Evolutionary conservation across 192 early-diverging fungal genomes (phyloP).

Genomic region (Umbelopsis sp.): DNA sequence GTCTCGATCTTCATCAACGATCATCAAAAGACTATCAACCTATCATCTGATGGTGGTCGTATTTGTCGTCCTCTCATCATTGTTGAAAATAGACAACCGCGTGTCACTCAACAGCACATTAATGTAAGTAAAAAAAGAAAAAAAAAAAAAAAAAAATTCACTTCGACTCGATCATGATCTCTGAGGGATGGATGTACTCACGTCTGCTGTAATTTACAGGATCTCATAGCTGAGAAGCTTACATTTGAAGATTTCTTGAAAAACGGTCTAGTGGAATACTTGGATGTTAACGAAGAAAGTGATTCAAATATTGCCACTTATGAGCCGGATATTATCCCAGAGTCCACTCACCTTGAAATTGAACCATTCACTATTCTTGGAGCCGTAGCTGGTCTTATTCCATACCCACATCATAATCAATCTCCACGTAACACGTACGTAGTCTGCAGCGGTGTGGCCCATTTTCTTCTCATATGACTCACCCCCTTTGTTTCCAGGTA

Average conservation of each 20-base stretch:
- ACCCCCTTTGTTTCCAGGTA: slow-evolving; percentile 45
- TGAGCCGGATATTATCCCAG: slow-evolving; percentile 79
- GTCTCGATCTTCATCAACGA: slow-evolving; percentile 88
- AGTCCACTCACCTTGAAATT: slow-evolving; percentile 95
- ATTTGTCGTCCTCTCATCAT: slow-evolving; percentile 97
- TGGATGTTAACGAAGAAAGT: slow-evolving; percentile 98
- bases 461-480: background rate
- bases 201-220: slow-evolving; percentile 14
- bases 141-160: too few relatives aligned
- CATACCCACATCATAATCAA: slow-evolving; percentile 99
- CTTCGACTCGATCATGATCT: too few relatives aligned
- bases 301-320: slow-evolving; percentile 94
- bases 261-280: slow-evolving; percentile 90
- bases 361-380: slow-evolving; percentile 95
- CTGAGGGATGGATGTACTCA: too few relatives aligned
- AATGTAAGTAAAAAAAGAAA: slow-evolving; percentile 32
- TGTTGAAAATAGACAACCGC: slow-evolving; percentile 76
- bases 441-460: background rate
- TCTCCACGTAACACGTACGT: slow-evolving; percentile 88
- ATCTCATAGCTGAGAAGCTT: slow-evolving; percentile 54
- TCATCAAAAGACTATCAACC: slow-evolving; percentile 83
- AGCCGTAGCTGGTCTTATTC: slow-evolving; percentile 97
- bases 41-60: slow-evolving; percentile 92
- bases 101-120: slow-evolving; percentile 68
- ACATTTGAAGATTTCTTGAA: slow-evolving; percentile 92